A percentile compares a stretch with the other conserved stretches of the same genome.
These are phyloP conservation scores for Alloascoidea hylecoeti DNA, from an alignment of 805 yeast genomes.

Conservation along the genomic window DNA sequence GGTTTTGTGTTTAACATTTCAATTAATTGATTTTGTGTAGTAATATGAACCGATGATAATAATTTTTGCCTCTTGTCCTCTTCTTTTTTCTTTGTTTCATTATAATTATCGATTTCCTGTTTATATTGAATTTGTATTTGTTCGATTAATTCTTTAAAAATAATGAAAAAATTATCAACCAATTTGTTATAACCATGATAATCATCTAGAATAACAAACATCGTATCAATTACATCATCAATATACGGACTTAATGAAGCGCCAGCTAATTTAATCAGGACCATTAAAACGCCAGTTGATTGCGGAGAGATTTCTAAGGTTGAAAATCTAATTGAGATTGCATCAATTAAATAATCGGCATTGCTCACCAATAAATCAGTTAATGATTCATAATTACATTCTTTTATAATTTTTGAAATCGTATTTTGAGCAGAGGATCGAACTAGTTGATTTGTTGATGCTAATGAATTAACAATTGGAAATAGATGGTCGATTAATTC, in stretches of 20 bases:
- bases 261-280: conserved; percentile 62
- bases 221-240: conserved; percentile 57
- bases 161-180: conserved; percentile 58
- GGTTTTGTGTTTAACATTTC: conserved; percentile 12
- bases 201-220: conserved; percentile 66
- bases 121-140: conserved; percentile 29
- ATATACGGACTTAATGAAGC: conserved; percentile 46
- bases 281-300: conserved; percentile 53
- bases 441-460: conserved; percentile 32
- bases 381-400: conserved; percentile 37
- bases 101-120: conserved; percentile 13
- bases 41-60: background rate
- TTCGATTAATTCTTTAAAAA: conserved; percentile 46
- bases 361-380: conserved; percentile 44
- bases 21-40: conserved; percentile 7
- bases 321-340: conserved; percentile 56
- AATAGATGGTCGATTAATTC: conserved; percentile 61
- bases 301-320: conserved; percentile 64
- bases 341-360: conserved; percentile 69
- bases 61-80: conserved; percentile 1
- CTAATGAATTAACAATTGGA: conserved; percentile 60
- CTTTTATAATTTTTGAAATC: conserved; percentile 31
- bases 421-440: conserved; percentile 40
- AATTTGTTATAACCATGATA: conserved; percentile 72
- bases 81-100: conserved; percentile 6